Base-by-base conservation (phyloP, 2,329 filamentous ascomycete genomes). In the Fusarium drepaniforme region DNA sequence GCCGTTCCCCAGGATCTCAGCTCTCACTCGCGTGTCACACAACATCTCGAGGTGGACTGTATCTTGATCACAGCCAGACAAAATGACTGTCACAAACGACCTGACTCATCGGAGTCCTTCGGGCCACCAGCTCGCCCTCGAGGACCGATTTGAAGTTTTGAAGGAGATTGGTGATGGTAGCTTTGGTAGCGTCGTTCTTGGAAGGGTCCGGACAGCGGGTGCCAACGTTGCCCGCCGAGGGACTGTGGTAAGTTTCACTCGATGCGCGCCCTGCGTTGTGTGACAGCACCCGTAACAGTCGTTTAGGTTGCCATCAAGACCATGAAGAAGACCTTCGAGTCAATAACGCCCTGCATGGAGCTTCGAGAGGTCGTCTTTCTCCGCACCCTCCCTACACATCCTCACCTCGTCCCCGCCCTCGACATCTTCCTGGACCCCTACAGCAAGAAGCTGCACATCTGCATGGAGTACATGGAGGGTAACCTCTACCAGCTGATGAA, bases 401-500 rank as follows among this genome's bases (percentile, higher is more conserved):
- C 92, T 78, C 97, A 99, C 83, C 90, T 99, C 38, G 97, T 99
- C n/a, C 97, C 97, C 40, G 96, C 97, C 7, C 90, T 98, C 76
- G 97, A 99, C 85, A 99, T 99, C 81, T 99, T 99, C 85, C 91
- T 99, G 80, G 97, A 99, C 81, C 97, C 97, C 0, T 94, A 95
- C 83, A 98, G 90, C 85, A 97, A 96, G 86, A 98, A 98, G 85
- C 91, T 99, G 53, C 97, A 99, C 84, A 99, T 99, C 77, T 93
- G 91, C 81, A 99, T 99, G 97, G 97, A 99, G 86, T 98, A 97
- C 85, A 99, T 99, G 97, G 97, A 99, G 83, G 97, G 97, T 61
- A 99, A 99, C 83, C 89, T 99, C 1, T 99, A 99, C 84, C 97
- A 99, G 84, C 86, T 99, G 74, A 99, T 99, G 97, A 99, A 99